Base-by-base conservation (phyloP, 2,329 filamentous ascomycete genomes). In the Zopfia rhizophila region DNA sequence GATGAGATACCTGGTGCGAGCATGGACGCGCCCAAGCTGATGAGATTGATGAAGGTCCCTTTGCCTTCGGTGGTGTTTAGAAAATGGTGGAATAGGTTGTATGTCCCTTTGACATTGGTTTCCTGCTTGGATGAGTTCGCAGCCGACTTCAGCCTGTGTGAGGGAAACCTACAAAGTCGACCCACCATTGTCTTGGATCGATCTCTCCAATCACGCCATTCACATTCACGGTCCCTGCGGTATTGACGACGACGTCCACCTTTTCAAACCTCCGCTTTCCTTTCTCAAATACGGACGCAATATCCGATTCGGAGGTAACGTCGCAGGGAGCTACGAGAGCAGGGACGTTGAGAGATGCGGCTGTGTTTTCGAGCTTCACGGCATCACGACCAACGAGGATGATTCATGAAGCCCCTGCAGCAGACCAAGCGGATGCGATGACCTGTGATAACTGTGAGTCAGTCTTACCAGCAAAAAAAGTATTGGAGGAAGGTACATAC, bases 381-480 rank as follows among this genome's bases (percentile, higher is more conserved):
- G 40, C n/a, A 13, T 55, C 49, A 17, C 68, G 65, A 17, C 61
- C 66, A 4, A 62, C 56, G 16, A 70, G 56, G 1, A 69, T 54
- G n/a, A 70, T 58, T 3, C 65, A 63, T 13, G 55, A 53, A 14
- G 64, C 66, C 12, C 51, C 48, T 8, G 61, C 66, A 23, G 44
- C 28, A 12, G 57, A 39, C 61, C 67, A 70, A n/a, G 60, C 57
- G 46, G 48, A 47, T 14, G 64, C 66, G 27, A 60, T 48, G 14
- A 41, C 48, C 55, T 59, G 25, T 13, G 19, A 27, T 27, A 27
- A 8, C 7, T 40, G 16, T 28, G 19, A 37, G 18, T 23, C 13
- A 18, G 18, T 14, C 16, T 52, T 36, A 47, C 19, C 13, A 17
- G 11, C 2, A 3, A 13, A 36, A 21, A 17, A 12, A 7, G 3